Evolutionary conservation across 148 eudicot species (phyloP), one percentile per base, ranked within the genome.

Genomic region (Amaranthus cruentus): DNA sequence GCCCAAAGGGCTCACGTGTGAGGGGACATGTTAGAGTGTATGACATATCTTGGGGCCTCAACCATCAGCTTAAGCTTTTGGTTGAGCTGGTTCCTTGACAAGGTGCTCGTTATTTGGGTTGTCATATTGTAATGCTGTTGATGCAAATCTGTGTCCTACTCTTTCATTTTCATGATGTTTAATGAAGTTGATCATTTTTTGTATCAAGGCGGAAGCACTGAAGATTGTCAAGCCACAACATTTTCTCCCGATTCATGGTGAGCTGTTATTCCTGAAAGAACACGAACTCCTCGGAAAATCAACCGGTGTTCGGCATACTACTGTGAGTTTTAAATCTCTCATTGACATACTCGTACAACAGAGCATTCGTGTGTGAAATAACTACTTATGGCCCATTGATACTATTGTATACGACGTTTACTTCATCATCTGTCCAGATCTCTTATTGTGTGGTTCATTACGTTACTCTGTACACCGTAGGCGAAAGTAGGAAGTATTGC

Each of bases 161-260:
- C 38, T 28, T 28, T 28, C 38, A 28, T 28, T 28, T 28, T 38
- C 28, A 55, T 15, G 56, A 7, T 18, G 54, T 47, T 67, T 5
- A 48, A 28, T 48, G 47, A 48, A 67, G 49, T 58, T 65, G 10
- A 55, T 56, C 75, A 8, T 56, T 79, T 49, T 48, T 68, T 64
- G 0, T 28, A 72, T 85, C 80, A 78, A 95, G 99, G 97, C 80
- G 57, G 99, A 95, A 85, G 90, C 89, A 78, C 84, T 95, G 73
- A 86, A 78, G 80, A 92, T 95, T 85, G 97, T 95, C 83, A 95
- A 90, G 85, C 99, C 99, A 51, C 99, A 95, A 75, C 99, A 95
- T 87, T 95, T 95, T 84, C 77, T 95, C 56, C 99, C 99, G 18
- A 85, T 95, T 79, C 99, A 95, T 77, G 99, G 99, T 50, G 99